These are phyloP conservation scores for Zanthoxylum bungeanum DNA, from an alignment of 345 rosid species.

Conservation along the genomic window DNA sequence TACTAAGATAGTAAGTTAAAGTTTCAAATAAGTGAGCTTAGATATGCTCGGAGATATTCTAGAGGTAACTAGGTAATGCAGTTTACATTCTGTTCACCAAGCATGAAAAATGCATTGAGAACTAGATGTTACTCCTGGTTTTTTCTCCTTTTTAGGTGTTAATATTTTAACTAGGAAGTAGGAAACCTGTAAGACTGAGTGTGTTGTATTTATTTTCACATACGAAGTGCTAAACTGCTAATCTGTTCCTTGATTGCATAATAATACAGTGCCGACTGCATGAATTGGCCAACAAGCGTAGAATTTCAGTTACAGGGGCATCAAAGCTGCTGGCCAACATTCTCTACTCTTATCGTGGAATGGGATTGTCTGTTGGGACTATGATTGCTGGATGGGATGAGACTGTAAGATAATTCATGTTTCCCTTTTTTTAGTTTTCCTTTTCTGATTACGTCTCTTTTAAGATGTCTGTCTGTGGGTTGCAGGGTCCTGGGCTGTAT, in stretches of 20 bases:
- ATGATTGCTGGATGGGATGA: constrained; percentile 99
- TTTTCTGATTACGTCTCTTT: background rate
- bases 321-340: constrained; percentile 98
- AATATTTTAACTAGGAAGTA: background rate
- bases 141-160: background rate
- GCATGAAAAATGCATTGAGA: background rate
- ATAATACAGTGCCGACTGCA: constrained; percentile 83
- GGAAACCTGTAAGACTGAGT: background rate
- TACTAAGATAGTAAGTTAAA: too few species aligned
- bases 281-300: constrained; percentile 94
- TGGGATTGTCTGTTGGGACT: constrained; percentile 98
- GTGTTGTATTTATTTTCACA: background rate
- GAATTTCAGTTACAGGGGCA: constrained; percentile 98
- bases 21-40: background rate
- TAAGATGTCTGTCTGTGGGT: constrained; percentile 5
- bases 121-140: background rate
- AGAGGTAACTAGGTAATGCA: background rate
- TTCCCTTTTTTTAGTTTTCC: background rate
- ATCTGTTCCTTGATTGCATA: constrained; percentile 11
- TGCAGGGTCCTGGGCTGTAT: constrained; percentile 95
- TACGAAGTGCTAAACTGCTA: constrained; percentile 24
- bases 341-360: constrained; percentile 93
- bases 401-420: constrained; percentile 52
- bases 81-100: background rate
- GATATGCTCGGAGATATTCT: background rate